Conservation (phyloP, 495 filamentous ascomycete genomes). For the Talaromyces borbonicus region DNA sequence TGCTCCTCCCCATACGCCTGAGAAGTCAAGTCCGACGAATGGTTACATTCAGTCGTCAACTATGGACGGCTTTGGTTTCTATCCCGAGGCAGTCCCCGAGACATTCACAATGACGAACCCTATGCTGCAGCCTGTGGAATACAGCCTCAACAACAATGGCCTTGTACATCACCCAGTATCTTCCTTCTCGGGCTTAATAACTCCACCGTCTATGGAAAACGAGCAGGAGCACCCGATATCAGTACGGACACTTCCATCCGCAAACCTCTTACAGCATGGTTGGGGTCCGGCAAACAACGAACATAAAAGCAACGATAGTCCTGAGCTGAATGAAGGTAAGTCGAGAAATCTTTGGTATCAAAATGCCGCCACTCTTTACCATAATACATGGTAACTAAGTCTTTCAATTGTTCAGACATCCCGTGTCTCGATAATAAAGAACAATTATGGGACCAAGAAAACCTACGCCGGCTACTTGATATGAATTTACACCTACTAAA, state of each 20-base stretch:
- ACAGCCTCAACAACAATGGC: background rate
- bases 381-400: background rate
- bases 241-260: background rate
- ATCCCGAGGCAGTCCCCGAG: background rate
- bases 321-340: slow-evolving; percentile 1
- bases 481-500: slow-evolving; percentile 4
- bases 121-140: background rate
- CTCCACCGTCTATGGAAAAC: background rate
- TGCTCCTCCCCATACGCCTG: background rate
- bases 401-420: background rate
- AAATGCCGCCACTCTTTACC: background rate
- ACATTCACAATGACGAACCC: background rate
- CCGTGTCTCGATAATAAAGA: slow-evolving; percentile 4
- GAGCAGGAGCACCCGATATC: background rate
- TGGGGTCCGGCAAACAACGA: background rate
- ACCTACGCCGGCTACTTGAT: slow-evolving; percentile 2
- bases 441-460: slow-evolving; percentile 5
- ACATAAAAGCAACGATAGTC: background rate
- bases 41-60: background rate
- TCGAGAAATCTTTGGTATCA: background rate
- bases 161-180: background rate
- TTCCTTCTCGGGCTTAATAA: slow-evolving; percentile 1
- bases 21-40: background rate
- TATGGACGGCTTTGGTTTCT: background rate
- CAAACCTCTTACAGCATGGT: background rate